Evolutionary conservation across 257 asterid genomes (phyloP), one percentile per base, ranked within the genome.

Genomic region (Sherardia arvensis): DNA sequence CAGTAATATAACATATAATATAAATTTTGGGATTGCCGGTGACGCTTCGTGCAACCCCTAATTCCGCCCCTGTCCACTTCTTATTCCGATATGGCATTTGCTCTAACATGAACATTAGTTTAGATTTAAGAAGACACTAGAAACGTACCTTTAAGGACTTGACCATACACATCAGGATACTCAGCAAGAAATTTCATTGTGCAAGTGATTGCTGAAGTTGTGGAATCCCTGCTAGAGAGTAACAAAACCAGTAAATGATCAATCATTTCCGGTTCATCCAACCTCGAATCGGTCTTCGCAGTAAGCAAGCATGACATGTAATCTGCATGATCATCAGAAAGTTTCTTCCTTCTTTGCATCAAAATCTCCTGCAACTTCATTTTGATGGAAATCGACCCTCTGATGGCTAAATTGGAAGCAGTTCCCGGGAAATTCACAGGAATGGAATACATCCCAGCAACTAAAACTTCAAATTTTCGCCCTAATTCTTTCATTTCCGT

Each of bases 181-280:
- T 59, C 63, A 30, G 63, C 66, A 7, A 61, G 53, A 23, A 21
- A 61, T 23, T 61, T 61, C 18, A 61, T 40, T 1, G 22, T 36
- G 22, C 11, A 61, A 61, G 66, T 61, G 53, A 61, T 61, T 23
- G 66, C 32, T 36, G 66, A 30, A 5, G 53, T 61, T 33, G 66
- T 40, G 25, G 66, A 40, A 25, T 61, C 66, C 29, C 45, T 36
- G 53, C 66, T 61, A 11, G 10, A 61, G 10, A 2, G 33, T 10
- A n/a, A 21, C 66, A 32, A 34, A n/a, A 21, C 66, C 53, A 34
- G 38, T 9, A 61, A 4, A 8, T 61, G 49, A 61, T 61, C 66
- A 34, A 32, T 8, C 21, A 36, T 22, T 61, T 61, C 66, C 30
- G 9, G 8, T 10, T 61, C 66, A 23, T 22, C n/a, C 53, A 22